Evolutionary conservation across 208 protist genomes (phyloP), one percentile per base, ranked within the genome.

Genomic region (Eutreptiella sp.): DNA sequence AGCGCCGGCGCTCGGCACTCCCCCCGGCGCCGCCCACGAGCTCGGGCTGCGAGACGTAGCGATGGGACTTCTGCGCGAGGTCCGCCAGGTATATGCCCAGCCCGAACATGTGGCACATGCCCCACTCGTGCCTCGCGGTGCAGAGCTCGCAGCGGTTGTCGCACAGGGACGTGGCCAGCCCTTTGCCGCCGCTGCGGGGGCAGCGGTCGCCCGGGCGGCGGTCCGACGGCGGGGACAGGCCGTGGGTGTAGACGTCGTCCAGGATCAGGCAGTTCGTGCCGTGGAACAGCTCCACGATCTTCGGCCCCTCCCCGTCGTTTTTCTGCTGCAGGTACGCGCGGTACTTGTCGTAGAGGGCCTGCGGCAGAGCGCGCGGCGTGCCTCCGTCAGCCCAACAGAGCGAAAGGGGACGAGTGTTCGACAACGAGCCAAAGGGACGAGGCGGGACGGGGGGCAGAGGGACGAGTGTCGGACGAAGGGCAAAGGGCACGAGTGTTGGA

Each of bases 241-340:
- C 43, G n/a, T 11, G 21, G 11, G 7, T 9, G 23, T 33, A n/a
- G 43, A 48, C 21, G 23, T 7, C 28, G 11, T 48, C 36, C 36
- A 39, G n/a, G 14, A n/a, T n/a, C 14, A 39, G 14, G 36, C 14
- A 11, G 36, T 39, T 39, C 43, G 43, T 48, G 43, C 43, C 43
- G 43, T 48, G 43, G 23, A 16, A 48, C 43, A 48, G 43, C 11
- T 48, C 43, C 43, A n/a, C n/a, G n/a, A n/a, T n/a, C n/a, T n/a
- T n/a, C n/a, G n/a, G n/a, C n/a, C n/a, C n/a, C n/a, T n/a, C n/a
- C n/a, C n/a, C n/a, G n/a, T n/a, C n/a, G n/a, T n/a, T n/a, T n/a
- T n/a, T n/a, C n/a, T n/a, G n/a, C n/a, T n/a, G n/a, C n/a, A n/a
- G n/a, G n/a, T n/a, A n/a, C n/a, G n/a, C n/a, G n/a, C n/a, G n/a